Percentiles rank a stretch among this genome's conserved stretches.
Evolutionary conservation across 1,284 basidiomycete genomes (phyloP).

Genomic region (Vanrija humicola): DNA sequence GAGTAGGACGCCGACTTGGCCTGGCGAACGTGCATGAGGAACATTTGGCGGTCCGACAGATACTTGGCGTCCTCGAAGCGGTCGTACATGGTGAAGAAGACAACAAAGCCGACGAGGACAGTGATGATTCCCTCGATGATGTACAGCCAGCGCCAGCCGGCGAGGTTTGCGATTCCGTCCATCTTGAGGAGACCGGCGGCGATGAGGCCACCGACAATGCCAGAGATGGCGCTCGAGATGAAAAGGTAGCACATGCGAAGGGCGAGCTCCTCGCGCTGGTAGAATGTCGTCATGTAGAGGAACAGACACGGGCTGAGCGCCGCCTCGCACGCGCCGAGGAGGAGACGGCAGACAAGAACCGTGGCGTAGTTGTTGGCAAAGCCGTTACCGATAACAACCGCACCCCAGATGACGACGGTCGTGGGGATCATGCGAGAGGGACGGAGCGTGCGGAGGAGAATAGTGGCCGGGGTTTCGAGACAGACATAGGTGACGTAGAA

Average conservation of each 20-base stretch:
- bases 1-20: slow-evolving; percentile 6
- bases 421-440: slow-evolving; percentile 17
- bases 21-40: slow-evolving; percentile 7
- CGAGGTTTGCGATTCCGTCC: slow-evolving; percentile 6
- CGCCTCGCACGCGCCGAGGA: slow-evolving; percentile 33
- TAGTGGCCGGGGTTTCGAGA: slow-evolving; percentile 34
- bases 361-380: slow-evolving; percentile 17
- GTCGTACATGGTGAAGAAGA: slow-evolving; percentile 8
- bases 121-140: slow-evolving; percentile 13
- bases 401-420: slow-evolving; percentile 22
- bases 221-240: slow-evolving; percentile 27
- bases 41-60: slow-evolving; percentile 11
- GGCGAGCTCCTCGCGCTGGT: slow-evolving; percentile 30
- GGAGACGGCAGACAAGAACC: slow-evolving; percentile 21
- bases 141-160: slow-evolving; percentile 15
- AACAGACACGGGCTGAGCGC: slow-evolving; percentile 27
- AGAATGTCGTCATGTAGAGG: slow-evolving; percentile 26
- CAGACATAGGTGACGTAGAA: slow-evolving; percentile 36
- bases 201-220: slow-evolving; percentile 35
- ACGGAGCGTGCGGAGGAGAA: slow-evolving; percentile 27
- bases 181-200: slow-evolving; percentile 14
- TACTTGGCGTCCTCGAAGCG: slow-evolving; percentile 3
- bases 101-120: neutral
- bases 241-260: slow-evolving; percentile 33
- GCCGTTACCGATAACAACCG: slow-evolving; percentile 25